Conservation (phyloP, 768 basidiomycete genomes). For the Termitomyces sp. region DNA sequence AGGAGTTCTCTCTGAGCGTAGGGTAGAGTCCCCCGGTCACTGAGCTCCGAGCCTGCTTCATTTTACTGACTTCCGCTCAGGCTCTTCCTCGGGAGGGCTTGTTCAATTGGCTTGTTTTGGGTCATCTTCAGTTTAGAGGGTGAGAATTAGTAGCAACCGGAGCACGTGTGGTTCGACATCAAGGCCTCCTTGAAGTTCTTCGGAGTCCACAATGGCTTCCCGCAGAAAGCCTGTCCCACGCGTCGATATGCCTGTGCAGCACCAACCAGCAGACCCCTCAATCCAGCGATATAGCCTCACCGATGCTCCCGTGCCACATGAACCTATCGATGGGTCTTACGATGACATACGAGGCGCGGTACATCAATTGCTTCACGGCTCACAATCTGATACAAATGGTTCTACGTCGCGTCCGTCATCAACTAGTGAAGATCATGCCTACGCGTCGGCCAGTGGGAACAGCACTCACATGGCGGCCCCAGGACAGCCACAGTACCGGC, state of each 20-base stretch:
- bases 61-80: too few relatives aligned
- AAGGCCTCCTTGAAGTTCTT: neutral
- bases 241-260: neutral
- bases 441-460: neutral
- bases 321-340: conserved; percentile 1
- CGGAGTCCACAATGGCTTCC: conserved; percentile 7
- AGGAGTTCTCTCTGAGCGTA: too few relatives aligned
- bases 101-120: too few relatives aligned
- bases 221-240: conserved; percentile 6
- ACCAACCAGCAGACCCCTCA: conserved; percentile 10
- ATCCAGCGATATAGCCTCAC: conserved; percentile 10
- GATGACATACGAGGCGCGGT: conserved; percentile 5
- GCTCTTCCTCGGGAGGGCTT: too few relatives aligned
- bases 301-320: conserved; percentile 3
- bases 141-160: too few relatives aligned
- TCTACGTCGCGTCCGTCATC: conserved; percentile 5
- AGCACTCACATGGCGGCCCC: neutral
- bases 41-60: too few relatives aligned
- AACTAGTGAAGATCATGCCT: neutral
- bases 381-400: neutral
- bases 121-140: too few relatives aligned
- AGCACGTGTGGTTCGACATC: too few relatives aligned
- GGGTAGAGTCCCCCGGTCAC: too few relatives aligned
- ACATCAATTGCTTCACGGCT: neutral
- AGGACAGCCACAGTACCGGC: conserved; percentile 24